Base-by-base conservation (phyloP, 2,329 filamentous ascomycete species). In the Thelonectria blattea region DNA sequence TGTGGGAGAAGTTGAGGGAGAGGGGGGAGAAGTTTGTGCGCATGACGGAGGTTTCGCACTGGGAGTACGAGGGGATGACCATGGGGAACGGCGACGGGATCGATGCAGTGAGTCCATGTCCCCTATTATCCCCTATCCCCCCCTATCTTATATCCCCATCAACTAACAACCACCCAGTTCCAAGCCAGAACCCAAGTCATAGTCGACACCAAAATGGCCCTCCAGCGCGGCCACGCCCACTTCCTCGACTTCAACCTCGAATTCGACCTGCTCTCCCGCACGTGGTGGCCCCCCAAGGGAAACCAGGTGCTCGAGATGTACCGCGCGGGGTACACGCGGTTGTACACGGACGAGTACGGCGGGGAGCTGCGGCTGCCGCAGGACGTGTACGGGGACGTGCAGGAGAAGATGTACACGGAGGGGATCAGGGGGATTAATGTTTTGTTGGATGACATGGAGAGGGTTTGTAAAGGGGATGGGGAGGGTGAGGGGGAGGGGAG, bases 21-120 rank as follows among this genome's bases (percentile, higher is more conserved):
- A 2, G 51, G 20, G 51, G 51, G 15, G 17, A 43, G 18, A 53
- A 45, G 24, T 53, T 45, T 24, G 45, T 53, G 39, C 32, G 20
- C 14, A 45, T 53, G 51, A 53, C 39, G 14, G n/a, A 20, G 5
- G 32, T 53, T 2, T 53, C 51, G n/a, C 51, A 53, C 17, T 53
- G 51, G 51, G 9, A 39, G 12, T 24, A 53, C 15, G 51, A 53
- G 12, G 51, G 51, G 6, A 18, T 45, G 30, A 53, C 39, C 4
- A n/a, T 53, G 34, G 51, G 39, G n/a, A 34, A 45, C n/a, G 34
- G 18, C 4, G 34, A 22, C 2, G 39, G 27, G 3, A n/a, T 12
- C 7, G 17, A 53, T 17, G 17, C 15, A 4, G 51, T 53, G 32
- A 2, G 39, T 24, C 6, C 22, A 3, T 24, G 6, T 18, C 4